Evolutionary conservation across 192 early-diverging fungal species (phyloP).

Genomic region (Podila horticola): DNA sequence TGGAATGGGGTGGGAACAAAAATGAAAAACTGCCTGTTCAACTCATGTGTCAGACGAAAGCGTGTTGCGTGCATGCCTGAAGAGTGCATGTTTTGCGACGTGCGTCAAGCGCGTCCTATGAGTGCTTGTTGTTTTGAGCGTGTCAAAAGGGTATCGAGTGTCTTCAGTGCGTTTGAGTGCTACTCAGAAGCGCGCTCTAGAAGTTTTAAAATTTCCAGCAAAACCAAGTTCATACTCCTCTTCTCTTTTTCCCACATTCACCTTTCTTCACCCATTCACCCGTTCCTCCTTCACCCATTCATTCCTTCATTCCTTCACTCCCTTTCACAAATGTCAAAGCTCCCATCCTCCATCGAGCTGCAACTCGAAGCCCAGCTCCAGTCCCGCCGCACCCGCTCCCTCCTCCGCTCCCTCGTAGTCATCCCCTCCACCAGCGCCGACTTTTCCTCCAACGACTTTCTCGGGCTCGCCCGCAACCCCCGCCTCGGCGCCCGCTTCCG

Average conservation of each 20-base stretch:
- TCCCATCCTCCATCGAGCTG: slow-evolving; percentile 36
- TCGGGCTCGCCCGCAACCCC: slow-evolving; percentile 69
- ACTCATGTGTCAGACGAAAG: no score
- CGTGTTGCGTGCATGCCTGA: no score
- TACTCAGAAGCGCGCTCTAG: background rate
- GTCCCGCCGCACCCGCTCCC: slow-evolving; percentile 39
- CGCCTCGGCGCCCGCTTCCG: slow-evolving; percentile 59
- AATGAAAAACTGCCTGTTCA: no score
- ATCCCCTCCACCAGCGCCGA: slow-evolving; percentile 61
- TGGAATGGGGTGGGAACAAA: no score
- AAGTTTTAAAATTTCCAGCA: background rate
- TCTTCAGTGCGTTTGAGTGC: no score
- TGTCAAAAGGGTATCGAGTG: no score
- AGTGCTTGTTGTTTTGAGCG: no score
- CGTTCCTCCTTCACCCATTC: background rate
- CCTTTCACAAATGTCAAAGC: background rate
- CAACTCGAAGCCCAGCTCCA: slow-evolving; percentile 50
- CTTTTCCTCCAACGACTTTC: slow-evolving; percentile 88
- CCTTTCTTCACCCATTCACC: background rate
- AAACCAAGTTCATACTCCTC: background rate
- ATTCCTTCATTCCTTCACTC: background rate
- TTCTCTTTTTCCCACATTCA: background rate
- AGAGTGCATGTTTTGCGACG: no score
- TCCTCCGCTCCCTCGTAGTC: slow-evolving; percentile 55
- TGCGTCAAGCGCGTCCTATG: no score